phyloP scores from a whole-genome alignment of 73 alveolate genomes.

The Stentor roeselii region DNA sequence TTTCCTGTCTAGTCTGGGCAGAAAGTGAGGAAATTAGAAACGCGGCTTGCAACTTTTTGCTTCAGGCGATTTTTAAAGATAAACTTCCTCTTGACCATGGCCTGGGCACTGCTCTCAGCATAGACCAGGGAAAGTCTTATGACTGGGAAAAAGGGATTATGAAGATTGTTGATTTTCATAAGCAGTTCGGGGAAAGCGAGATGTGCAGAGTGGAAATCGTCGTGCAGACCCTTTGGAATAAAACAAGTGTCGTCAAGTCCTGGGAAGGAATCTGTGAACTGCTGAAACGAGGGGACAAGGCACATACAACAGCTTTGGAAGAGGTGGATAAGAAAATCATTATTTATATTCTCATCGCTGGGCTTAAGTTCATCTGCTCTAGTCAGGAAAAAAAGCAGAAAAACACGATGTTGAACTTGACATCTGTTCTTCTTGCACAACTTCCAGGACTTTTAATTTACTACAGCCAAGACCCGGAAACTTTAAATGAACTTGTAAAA shows the following conservation, averaged over 20 bases:
- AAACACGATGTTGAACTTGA: not conserved
- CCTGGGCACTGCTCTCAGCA: not conserved
- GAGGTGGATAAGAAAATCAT: not conserved
- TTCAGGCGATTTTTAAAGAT: not conserved
- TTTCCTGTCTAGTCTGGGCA: slow-evolving; percentile 13
- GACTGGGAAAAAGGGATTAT: not conserved
- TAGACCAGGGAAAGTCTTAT: not conserved
- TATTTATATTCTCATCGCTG: slow-evolving; percentile 2
- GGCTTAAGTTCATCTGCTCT: not conserved
- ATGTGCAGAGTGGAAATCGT: slow-evolving; percentile 6
- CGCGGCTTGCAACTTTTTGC: not conserved
- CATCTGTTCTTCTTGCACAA: not conserved
- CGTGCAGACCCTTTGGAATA: slow-evolving; percentile 16
- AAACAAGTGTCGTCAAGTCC: not conserved
- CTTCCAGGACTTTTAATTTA: not conserved
- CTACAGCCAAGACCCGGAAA: not conserved
- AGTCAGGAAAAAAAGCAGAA: not conserved
- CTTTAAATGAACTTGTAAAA: not conserved
- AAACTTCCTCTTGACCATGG: not conserved
- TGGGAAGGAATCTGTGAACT: slow-evolving; percentile 26
- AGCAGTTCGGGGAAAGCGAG: not conserved
- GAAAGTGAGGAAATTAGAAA: slow-evolving; percentile 6
- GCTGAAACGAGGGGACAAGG: not conserved
- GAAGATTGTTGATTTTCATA: not conserved
- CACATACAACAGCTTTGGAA: slow-evolving; percentile 2